phyloP scores from a whole-genome alignment of 768 basidiomycete species.

The Tricholoma sp. region DNA sequence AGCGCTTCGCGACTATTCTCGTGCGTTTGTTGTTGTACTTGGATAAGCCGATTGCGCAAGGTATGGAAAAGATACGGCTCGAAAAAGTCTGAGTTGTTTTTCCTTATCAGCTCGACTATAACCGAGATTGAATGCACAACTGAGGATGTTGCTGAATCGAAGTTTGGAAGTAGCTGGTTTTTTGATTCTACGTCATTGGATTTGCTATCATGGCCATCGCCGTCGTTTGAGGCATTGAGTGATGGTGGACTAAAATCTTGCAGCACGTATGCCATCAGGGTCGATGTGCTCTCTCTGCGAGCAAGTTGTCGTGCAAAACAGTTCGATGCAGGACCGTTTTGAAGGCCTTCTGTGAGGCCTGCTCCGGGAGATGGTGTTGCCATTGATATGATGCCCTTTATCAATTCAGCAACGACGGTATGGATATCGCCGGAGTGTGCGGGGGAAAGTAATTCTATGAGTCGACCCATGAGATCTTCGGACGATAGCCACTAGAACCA shows the following conservation, averaged over 20 bases:
- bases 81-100: constrained; percentile 98
- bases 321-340: constrained; percentile 75
- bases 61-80: constrained; percentile 97
- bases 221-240: constrained; percentile 13
- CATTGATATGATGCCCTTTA: constrained; percentile 93
- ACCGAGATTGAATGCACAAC: constrained; percentile 84
- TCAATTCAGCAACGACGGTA: constrained; percentile 80
- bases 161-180: constrained; percentile 27
- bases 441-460: constrained; percentile 82
- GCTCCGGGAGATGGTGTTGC: constrained; percentile 82
- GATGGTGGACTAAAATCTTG: constrained; percentile 44
- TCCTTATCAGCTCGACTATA: constrained; percentile 89
- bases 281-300: constrained; percentile 60
- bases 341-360: constrained; percentile 62
- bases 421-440: constrained; percentile 71
- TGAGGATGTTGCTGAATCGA: constrained; percentile 64
- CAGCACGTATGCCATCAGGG: constrained; percentile 73
- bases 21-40: constrained; percentile 69
- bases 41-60: constrained; percentile 83
- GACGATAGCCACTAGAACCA: constrained; percentile 75
- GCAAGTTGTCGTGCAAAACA: constrained; percentile 87
- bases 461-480: constrained; percentile 73
- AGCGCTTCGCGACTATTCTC: constrained; percentile 62
- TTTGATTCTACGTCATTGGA: constrained; percentile 11
- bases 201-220: constrained; percentile 14